Percentiles rank a stretch among this genome's conserved stretches.
These are phyloP conservation scores for Rhododendron ovatum DNA, from an alignment of 148 eudicot genomes.

Conservation along the genomic window DNA sequence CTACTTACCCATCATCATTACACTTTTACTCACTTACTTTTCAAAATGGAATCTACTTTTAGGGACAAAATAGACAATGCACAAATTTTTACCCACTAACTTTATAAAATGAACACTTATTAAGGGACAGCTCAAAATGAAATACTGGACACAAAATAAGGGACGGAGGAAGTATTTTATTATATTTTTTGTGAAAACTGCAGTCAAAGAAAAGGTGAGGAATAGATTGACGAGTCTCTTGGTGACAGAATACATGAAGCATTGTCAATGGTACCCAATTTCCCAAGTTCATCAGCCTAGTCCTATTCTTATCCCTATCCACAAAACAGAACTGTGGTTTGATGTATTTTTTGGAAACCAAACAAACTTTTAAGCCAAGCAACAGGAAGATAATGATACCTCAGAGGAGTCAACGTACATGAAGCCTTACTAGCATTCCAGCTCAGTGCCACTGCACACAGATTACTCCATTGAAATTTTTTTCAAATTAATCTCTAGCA, in stretches of 20 bases:
- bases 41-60: too few relatives aligned
- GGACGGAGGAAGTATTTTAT: too few relatives aligned
- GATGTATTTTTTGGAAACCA: too few relatives aligned
- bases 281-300: background rate
- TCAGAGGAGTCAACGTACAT: background rate
- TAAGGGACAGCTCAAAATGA: too few relatives aligned
- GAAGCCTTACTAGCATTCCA: background rate
- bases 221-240: background rate
- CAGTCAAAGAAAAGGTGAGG: background rate
- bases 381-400: background rate
- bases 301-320: background rate
- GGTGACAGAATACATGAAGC: background rate
- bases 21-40: too few relatives aligned
- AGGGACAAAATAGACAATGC: too few relatives aligned
- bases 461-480: background rate
- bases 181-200: background rate
- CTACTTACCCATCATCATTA: too few relatives aligned
- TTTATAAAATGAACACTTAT: too few relatives aligned
- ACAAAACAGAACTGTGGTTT: background rate
- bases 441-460: background rate
- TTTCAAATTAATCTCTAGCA: background rate
- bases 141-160: too few relatives aligned
- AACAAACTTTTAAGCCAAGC: too few relatives aligned
- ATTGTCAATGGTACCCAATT: background rate
- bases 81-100: too few relatives aligned